These are phyloP conservation scores for Trichoderma simmonsii DNA, from an alignment of 2,329 filamentous ascomycete species.

Conservation along the genomic window DNA sequence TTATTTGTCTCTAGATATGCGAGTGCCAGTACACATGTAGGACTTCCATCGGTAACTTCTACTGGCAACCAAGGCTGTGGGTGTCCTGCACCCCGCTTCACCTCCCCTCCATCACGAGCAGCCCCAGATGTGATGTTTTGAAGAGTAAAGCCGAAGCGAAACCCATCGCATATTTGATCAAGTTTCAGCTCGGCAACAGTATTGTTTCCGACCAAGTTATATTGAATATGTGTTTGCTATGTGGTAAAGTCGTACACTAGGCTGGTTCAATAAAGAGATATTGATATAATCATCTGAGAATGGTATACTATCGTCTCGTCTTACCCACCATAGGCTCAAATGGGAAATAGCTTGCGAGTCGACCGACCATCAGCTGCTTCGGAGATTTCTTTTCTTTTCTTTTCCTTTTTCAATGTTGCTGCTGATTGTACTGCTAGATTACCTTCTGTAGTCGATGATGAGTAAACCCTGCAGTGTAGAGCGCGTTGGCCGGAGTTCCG, in stretches of 20 bases:
- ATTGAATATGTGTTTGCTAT: neutral
- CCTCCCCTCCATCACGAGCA: neutral
- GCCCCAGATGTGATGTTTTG: neutral
- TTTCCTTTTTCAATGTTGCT: no score
- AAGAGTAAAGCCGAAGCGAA: neutral
- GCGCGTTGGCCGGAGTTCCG: neutral
- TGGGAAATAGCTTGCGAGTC: neutral
- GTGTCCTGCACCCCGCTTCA: neutral
- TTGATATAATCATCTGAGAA: neutral
- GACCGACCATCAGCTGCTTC: neutral
- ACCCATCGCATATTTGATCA: neutral
- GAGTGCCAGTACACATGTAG: neutral
- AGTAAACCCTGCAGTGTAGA: no score
- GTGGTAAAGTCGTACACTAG: neutral
- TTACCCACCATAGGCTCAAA: neutral
- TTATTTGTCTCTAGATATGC: neutral
- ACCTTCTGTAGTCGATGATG: neutral
- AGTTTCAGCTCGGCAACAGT: neutral
- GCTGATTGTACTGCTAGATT: no score
- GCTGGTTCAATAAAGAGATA: neutral
- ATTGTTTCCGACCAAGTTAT: neutral
- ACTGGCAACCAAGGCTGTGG: neutral
- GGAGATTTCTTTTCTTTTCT: neutral
- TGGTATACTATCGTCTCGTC: neutral
- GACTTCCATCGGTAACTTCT: neutral